Evolutionary conservation across 1,284 basidiomycete genomes (phyloP).

Genomic region (Ustilago vetiveriae): DNA sequence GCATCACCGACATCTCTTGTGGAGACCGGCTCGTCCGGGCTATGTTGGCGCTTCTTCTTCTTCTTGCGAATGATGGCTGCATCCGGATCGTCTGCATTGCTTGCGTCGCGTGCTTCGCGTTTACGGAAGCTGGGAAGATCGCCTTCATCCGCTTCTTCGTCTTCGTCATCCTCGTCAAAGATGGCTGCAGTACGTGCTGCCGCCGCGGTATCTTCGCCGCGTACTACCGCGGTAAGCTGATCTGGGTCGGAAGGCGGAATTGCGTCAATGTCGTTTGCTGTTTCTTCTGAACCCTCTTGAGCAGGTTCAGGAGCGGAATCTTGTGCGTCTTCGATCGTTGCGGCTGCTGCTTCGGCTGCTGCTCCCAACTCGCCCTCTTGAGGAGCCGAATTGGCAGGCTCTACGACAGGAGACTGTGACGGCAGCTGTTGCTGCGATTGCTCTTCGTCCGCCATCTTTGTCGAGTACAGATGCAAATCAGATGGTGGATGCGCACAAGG

Average conservation of each 20-base stretch:
- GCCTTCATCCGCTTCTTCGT: slow-evolving; percentile 14
- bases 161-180: slow-evolving; percentile 45
- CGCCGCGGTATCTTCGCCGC: slow-evolving; percentile 27
- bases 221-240: slow-evolving; percentile 19
- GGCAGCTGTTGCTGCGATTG: slow-evolving; percentile 12
- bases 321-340: background rate
- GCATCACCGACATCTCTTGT: slow-evolving; percentile 3
- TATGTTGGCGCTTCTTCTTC: slow-evolving; percentile 50
- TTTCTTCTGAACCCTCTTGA: slow-evolving; percentile 8
- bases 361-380: background rate
- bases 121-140: slow-evolving; percentile 40
- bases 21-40: slow-evolving; percentile 12
- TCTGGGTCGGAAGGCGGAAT: slow-evolving; percentile 20
- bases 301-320: background rate
- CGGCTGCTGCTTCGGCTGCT: slow-evolving; percentile 6
- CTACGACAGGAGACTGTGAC: slow-evolving; percentile 3
- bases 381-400: background rate
- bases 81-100: slow-evolving; percentile 19
- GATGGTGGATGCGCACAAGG: background rate
- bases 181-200: slow-evolving; percentile 34
- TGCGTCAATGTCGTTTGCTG: slow-evolving; percentile 16
- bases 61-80: slow-evolving; percentile 37
- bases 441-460: slow-evolving; percentile 38
- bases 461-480: background rate
- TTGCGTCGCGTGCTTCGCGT: slow-evolving; percentile 17